Percentiles rank a stretch among this genome's conserved stretches.
Conservation (phyloP, 768 basidiomycete genomes). For the Lyophyllum semitale region DNA sequence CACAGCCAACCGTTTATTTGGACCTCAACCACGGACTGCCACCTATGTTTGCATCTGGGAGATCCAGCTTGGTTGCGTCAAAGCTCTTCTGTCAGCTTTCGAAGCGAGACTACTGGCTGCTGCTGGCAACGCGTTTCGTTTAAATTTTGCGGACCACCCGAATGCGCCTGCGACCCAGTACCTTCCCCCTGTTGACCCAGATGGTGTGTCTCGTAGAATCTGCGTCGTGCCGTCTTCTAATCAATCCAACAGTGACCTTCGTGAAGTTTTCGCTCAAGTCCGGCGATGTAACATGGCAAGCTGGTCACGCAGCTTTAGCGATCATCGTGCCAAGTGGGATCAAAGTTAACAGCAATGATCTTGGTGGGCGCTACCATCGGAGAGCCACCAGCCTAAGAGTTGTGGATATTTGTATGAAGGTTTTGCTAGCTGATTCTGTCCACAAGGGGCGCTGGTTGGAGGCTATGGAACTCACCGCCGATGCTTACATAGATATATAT, state of each 20-base stretch:
- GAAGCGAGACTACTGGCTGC: constrained; percentile 54
- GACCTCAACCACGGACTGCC: constrained; percentile 79
- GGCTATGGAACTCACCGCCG: constrained; percentile 52
- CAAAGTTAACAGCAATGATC: constrained; percentile 70
- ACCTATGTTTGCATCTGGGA: constrained; percentile 97
- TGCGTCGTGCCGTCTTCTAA: background rate
- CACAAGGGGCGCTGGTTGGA: constrained; percentile 65
- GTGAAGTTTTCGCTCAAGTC: constrained; percentile 63
- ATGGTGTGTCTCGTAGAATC: constrained; percentile 54
- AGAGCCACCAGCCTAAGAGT: constrained; percentile 63
- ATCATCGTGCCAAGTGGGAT: constrained; percentile 61
- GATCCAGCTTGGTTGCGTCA: constrained; percentile 67
- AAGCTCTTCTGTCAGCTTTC: constrained; percentile 53
- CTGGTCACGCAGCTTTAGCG: constrained; percentile 54
- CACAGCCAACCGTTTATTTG: constrained; percentile 84
- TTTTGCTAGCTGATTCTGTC: constrained; percentile 46
- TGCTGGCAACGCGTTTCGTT: constrained; percentile 56
- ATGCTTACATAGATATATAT: constrained; percentile 70
- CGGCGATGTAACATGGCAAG: constrained; percentile 58
- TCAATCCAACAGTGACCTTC: constrained; percentile 69
- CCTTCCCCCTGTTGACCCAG: constrained; percentile 65
- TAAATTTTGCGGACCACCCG: constrained; percentile 72
- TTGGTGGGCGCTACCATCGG: constrained; percentile 67
- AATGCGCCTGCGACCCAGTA: constrained; percentile 83
- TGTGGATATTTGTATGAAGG: constrained; percentile 49